A percentile compares a stretch with the other conserved stretches of the same genome.
Conservation (phyloP, 306 rosid species). For the Malus sieversii region DNA sequence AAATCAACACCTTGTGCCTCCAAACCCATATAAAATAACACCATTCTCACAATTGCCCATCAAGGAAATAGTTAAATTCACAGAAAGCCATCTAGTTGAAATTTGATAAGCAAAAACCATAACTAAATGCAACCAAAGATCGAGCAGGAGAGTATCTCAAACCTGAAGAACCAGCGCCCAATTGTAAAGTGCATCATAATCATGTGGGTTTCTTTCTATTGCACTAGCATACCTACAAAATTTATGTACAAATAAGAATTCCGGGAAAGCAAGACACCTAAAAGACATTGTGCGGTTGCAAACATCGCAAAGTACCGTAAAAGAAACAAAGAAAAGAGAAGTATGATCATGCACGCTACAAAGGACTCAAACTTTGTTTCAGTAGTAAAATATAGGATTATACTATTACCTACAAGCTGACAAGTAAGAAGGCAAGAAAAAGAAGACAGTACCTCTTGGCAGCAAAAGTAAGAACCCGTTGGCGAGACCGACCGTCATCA, state of each 20-base stretch:
- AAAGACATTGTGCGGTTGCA: neutral
- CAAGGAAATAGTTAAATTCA: neutral
- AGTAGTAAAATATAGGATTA: neutral
- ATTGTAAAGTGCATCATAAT: conserved; percentile 92
- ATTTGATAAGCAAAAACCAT: neutral
- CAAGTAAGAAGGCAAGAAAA: conserved; percentile 3
- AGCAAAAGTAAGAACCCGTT: conserved; percentile 92
- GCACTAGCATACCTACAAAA: conserved; percentile 86
- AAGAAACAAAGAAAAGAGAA: neutral
- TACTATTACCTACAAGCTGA: neutral
- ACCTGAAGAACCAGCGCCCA: conserved; percentile 99
- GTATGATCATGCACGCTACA: neutral
- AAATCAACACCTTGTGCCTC: neutral
- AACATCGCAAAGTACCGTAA: neutral
- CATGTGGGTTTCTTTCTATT: conserved; percentile 86
- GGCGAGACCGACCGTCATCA: conserved; percentile 97
- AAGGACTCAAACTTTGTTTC: neutral
- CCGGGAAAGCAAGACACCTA: neutral
- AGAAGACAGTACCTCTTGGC: conserved; percentile 64
- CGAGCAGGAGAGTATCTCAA: conserved; percentile 22
- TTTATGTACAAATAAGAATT: conserved; percentile 4
- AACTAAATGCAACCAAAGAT: conserved; percentile 1
- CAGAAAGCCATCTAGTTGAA: conserved; percentile 7
- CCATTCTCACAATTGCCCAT: neutral
- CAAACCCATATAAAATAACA: neutral